These are phyloP conservation scores for Trichosporon sp. DNA, from an alignment of 1,284 basidiomycete genomes.

Conservation along the genomic window DNA sequence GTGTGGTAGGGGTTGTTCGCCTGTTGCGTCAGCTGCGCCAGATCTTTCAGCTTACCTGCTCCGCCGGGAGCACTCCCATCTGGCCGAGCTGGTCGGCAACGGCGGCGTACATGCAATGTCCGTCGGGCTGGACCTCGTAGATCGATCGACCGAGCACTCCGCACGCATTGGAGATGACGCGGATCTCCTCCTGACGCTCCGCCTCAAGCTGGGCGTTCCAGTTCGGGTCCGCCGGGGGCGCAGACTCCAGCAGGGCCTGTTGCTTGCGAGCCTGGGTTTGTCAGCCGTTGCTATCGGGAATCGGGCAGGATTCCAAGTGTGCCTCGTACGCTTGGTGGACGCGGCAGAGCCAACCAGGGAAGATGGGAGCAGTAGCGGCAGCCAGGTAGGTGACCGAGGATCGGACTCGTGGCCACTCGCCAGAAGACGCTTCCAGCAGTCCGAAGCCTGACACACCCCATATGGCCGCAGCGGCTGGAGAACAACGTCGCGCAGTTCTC, in stretches of 20 bases:
- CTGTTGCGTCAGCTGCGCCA: conserved; percentile 26
- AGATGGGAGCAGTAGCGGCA: not conserved
- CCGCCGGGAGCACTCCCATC: conserved; percentile 45
- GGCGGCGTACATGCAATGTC: conserved; percentile 92
- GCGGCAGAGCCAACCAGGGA: not conserved
- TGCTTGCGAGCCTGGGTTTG: conserved; percentile 72
- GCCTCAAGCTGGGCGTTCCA: conserved; percentile 67
- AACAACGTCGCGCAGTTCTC: not conserved
- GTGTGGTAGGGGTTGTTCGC: conserved; percentile 53
- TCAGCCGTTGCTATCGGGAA: not conserved
- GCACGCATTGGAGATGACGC: conserved; percentile 69
- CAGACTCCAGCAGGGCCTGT: conserved; percentile 66
- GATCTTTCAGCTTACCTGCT: conserved; percentile 36
- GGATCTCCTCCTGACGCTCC: conserved; percentile 72
- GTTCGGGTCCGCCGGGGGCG: conserved; percentile 65
- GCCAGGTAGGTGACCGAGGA: not conserved
- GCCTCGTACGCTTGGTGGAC: not conserved
- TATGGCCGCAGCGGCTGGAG: not conserved
- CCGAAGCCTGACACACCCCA: not conserved
- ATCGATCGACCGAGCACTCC: conserved; percentile 69
- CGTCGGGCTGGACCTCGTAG: conserved; percentile 87
- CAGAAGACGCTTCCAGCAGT: not conserved
- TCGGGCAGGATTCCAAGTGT: not conserved
- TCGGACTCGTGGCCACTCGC: not conserved
- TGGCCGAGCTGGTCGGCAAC: conserved; percentile 73